Base-by-base conservation (phyloP, 148 eudicot species). In the Persicaria maculosa region DNA sequence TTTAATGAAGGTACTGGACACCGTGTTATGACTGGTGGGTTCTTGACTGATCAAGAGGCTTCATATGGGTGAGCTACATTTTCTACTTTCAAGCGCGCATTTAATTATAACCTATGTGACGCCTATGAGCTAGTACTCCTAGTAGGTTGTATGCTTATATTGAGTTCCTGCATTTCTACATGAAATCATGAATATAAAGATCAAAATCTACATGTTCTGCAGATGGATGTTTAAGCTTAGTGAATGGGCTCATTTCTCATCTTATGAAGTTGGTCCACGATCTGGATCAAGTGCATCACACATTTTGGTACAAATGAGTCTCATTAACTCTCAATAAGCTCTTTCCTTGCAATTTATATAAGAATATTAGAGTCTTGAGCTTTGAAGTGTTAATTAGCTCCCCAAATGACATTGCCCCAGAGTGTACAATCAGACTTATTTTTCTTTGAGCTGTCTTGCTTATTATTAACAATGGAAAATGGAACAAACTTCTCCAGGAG, bases 1-100 rank as follows among this genome's bases (percentile, higher is more conserved):
- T 94, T 94, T 75, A 90, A 94, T 79, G 98, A 94, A 83, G 98
- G 98, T 71, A 90, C 96, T 79, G 96, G 98, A 71, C 86, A 84
- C 77, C 89, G 88, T 75, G 86, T 86, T 76, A 91, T 94, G 98
- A 86, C 91, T 57, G 98, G 98, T 72, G 97, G 97, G 55, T 94
- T 90, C 84, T 84, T 94, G 83, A 94, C 98, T n/a, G 97, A 94
- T 78, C 90, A 87, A 79, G 89, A 94, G 80, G 98, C 98, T 72
- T 84, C 98, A 48, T 85, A 83, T 70, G 98, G 98, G 98, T 94
- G 81, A 74, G 90, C 61, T 76, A 61, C 72, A 36, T 55, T 36
- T 74, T 68, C 70, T 65, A 10, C 73, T 43, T 48, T 10, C 47
- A 65, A 20, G 52, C 71, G 52, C 71, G 50, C 6, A 44, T 81